Evolutionary conservation across 139 green algal genomes (phyloP), one percentile per base, ranked within the genome.

Genomic region (Chlamydomonas schloesseri): DNA sequence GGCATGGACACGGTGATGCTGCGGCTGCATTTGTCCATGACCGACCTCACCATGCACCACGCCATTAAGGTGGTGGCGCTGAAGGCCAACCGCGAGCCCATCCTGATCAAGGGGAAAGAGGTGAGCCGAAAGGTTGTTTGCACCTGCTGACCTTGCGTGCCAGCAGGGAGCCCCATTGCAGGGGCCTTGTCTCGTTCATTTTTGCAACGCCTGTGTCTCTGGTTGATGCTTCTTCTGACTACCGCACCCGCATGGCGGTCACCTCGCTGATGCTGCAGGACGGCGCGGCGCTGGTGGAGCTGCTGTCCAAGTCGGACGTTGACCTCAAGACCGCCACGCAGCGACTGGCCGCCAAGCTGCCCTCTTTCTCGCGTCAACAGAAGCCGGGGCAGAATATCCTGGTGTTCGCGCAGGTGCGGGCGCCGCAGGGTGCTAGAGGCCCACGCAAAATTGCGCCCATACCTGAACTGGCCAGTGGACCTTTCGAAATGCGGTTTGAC

Each of bases 21-120:
- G 67, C 65, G 67, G 13, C 79, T 85, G 79, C 79, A 85, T n/a
- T 33, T 85, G 21, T 75, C 67, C 67, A 85, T 85, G 64, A 85
- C 21, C 9, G 79, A 85, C 79, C 79, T 85, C 31, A 68, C 79
- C 46, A 76, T 85, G 79, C 79, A 85, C 67, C 79, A 85, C 46
- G 65, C 46, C 13, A 76, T 55, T 33, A 85, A 76, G 64, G 67
- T 85, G 31, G 79, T 85, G n/a, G 65, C 79, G 33, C 47, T 85
- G 28, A 50, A 29, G 47, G 79, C 79, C 65, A 47, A 76, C 50
- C n/a, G 67, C 21, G 6, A 15, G 31, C 79, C 79, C 65, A 17
- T 85, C n/a, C 47, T 58, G 4, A 47, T 85, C 17, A 67, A 67
- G 9, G 62, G 77, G 10, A 34, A 58, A 37, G 34, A 82, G 75